Conservation (phyloP, 768 basidiomycete genomes). For the Solioccasus polychromus region DNA sequence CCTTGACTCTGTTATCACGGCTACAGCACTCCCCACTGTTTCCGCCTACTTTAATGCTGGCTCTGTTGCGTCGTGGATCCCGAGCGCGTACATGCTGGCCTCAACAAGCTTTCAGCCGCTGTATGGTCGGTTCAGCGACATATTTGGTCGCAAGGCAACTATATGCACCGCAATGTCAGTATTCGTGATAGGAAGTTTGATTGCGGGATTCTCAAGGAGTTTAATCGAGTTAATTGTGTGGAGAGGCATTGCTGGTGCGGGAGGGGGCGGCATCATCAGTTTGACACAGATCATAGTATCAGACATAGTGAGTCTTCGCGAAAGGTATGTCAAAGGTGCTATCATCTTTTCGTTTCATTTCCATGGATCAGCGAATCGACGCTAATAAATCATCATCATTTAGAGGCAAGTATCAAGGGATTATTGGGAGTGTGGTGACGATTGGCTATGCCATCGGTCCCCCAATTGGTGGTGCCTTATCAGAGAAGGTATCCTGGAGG, state of each 20-base stretch:
- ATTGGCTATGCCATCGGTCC: constrained; percentile 68
- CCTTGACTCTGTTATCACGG: too few species aligned
- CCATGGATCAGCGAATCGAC: too few species aligned
- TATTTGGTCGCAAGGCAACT: constrained; percentile 38
- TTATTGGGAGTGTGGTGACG: constrained; percentile 54
- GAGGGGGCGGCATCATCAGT: constrained; percentile 39
- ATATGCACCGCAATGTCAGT: constrained; percentile 30
- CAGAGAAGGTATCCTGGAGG: constrained; percentile 61
- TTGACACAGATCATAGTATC: constrained; percentile 40
- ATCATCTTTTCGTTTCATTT: too few species aligned
- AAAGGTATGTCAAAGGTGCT: too few species aligned
- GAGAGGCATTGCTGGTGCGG: constrained; percentile 40
- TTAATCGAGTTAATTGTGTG: constrained; percentile 44
- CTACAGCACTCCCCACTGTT: constrained; percentile 44
- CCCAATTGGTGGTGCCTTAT: constrained; percentile 61
- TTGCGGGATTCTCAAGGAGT: constrained; percentile 40
- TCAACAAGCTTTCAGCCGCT: constrained; percentile 41
- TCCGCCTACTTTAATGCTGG: constrained; percentile 34
- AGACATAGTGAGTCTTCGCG: constrained; percentile 45
- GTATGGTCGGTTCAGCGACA: constrained; percentile 36
- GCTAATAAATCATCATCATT: too few species aligned
- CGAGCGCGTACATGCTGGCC: constrained; percentile 40
- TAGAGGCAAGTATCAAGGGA: constrained; percentile 81
- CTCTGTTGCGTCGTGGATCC: constrained; percentile 47
- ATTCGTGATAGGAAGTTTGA: constrained; percentile 40